Percentiles rank a stretch among this genome's conserved stretches.
Evolutionary conservation across 1,284 basidiomycete species (phyloP).

Genomic region (Apiotrichum mycotoxinovorans): DNA sequence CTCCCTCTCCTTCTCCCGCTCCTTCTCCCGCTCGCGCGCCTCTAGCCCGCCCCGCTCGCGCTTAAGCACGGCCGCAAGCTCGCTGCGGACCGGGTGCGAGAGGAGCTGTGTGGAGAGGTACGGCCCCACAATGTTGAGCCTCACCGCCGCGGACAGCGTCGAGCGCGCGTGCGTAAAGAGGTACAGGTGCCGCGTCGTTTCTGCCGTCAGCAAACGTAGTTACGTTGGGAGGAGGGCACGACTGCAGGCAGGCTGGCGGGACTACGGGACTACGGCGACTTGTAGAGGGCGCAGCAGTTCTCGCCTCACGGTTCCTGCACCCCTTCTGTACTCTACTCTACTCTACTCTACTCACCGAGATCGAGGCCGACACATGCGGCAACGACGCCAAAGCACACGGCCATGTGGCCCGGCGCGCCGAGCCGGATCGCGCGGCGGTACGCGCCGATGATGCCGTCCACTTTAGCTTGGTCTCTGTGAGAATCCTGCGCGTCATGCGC

Average conservation of each 20-base stretch:
- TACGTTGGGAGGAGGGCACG: neutral
- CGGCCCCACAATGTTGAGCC: slow-evolving; percentile 87
- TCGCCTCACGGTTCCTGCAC: no score
- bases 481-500: neutral
- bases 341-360: slow-evolving; percentile 57
- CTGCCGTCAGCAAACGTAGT: slow-evolving; percentile 3
- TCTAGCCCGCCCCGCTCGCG: neutral
- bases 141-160: slow-evolving; percentile 82
- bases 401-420: slow-evolving; percentile 75
- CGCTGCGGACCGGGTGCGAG: slow-evolving; percentile 63
- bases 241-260: no score
- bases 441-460: slow-evolving; percentile 56
- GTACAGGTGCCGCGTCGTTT: slow-evolving; percentile 77
- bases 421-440: slow-evolving; percentile 66
- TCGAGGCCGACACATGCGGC: slow-evolving; percentile 71
- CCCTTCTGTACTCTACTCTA: no score
- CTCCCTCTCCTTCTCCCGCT: neutral
- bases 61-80: slow-evolving; percentile 31
- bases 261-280: no score
- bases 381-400: slow-evolving; percentile 83
- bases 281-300: no score
- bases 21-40: neutral
- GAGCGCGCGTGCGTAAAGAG: slow-evolving; percentile 89
- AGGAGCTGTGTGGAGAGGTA: slow-evolving; percentile 88
- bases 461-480: slow-evolving; percentile 16